Conservation (phyloP, 1,139 yeast genomes). For the Zhuliangozyma blackwelliae region DNA sequence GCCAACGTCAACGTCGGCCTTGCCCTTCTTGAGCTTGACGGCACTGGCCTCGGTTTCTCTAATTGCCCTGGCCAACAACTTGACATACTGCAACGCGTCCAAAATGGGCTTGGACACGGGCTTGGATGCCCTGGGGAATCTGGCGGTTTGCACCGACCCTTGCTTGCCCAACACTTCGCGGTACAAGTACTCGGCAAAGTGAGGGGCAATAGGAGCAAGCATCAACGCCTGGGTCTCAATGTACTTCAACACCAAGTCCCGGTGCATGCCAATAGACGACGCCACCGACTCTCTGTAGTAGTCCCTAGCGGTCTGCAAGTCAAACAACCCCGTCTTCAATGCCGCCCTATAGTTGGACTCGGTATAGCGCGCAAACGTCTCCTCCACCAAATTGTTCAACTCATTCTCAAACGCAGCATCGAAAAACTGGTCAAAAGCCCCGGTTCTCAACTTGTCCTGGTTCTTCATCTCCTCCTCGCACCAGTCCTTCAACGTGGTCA, state of each 20-base stretch:
- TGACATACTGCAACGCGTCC: conserved; percentile 74
- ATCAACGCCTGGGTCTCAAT: conserved; percentile 82
- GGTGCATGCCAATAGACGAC: conserved; percentile 67
- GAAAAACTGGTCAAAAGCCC: conserved; percentile 63
- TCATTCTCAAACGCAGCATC: conserved; percentile 92
- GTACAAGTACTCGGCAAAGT: conserved; percentile 87
- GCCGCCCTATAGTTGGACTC: conserved; percentile 83
- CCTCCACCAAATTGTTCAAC: conserved; percentile 77
- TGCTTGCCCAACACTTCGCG: conserved; percentile 67
- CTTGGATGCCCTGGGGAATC: conserved; percentile 70
- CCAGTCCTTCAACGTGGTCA: conserved; percentile 94
- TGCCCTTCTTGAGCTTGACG: conserved; percentile 86
- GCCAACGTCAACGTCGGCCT: conserved; percentile 65
- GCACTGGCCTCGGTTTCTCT: conserved; percentile 92
- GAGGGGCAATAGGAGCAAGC: conserved; percentile 93
- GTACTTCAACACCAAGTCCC: conserved; percentile 72
- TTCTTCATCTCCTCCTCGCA: conserved; percentile 66
- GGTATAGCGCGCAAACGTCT: conserved; percentile 65
- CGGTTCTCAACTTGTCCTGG: conserved; percentile 60
- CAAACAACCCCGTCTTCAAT: conserved; percentile 85
- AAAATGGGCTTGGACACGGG: conserved; percentile 59
- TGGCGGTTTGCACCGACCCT: conserved; percentile 65
- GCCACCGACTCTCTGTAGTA: conserved; percentile 83
- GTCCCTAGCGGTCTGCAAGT: conserved; percentile 92
- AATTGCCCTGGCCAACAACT: conserved; percentile 71